Conservation (phyloP, 805 yeast genomes). For the Ogataea pilisensis region DNA sequence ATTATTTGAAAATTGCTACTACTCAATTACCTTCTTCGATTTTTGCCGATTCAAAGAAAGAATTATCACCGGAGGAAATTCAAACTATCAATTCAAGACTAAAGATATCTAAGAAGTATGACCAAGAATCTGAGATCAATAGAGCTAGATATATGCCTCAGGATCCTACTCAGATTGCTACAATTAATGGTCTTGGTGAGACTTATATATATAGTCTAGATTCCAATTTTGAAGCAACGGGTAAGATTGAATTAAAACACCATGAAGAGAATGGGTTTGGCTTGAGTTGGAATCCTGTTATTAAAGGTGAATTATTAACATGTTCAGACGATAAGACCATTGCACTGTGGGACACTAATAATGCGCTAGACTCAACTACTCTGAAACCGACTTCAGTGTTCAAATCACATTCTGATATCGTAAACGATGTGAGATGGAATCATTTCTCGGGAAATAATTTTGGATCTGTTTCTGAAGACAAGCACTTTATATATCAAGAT, state of each 20-base stretch:
- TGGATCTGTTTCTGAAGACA: conserved; percentile 76
- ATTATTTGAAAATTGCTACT: conserved; percentile 62
- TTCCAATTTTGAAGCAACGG: conserved; percentile 14
- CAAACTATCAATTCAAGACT: conserved; percentile 48
- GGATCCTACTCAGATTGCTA: conserved; percentile 49
- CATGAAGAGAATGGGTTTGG: conserved; percentile 75
- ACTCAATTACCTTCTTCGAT: conserved; percentile 53
- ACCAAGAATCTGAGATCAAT: conserved; percentile 63
- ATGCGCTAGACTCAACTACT: neutral
- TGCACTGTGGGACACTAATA: conserved; percentile 55
- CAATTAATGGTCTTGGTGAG: conserved; percentile 66
- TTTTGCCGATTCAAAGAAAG: conserved; percentile 16
- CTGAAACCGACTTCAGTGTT: conserved; percentile 30
- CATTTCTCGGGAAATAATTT: conserved; percentile 44
- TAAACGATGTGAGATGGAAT: conserved; percentile 78
- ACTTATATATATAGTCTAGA: conserved; percentile 48
- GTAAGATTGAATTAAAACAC: conserved; percentile 36
- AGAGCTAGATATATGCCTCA: conserved; percentile 71
- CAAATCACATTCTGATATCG: conserved; percentile 49
- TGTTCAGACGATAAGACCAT: conserved; percentile 64
- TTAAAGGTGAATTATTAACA: conserved; percentile 49
- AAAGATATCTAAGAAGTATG: conserved; percentile 55
- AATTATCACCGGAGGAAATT: conserved; percentile 23
- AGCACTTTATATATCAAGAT: conserved; percentile 51
- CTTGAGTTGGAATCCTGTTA: conserved; percentile 55